Conservation (phyloP, 1,139 yeast genomes). For the Saccharomyces pastorianus region DNA sequence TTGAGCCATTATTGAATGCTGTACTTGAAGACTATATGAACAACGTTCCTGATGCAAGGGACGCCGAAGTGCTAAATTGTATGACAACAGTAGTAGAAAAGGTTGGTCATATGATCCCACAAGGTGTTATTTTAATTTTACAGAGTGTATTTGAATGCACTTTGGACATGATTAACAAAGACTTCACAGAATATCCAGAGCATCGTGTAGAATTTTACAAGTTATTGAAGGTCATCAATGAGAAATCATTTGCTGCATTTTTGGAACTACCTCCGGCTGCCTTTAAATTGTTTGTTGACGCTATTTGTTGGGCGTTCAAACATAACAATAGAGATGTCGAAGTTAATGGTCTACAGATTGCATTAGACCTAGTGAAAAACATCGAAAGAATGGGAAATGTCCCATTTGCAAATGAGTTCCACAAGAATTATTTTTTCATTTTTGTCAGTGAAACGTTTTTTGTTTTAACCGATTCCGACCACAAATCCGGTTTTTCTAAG, state of each 20-base stretch:
- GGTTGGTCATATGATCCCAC: constrained; percentile 84
- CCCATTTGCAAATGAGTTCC: constrained; percentile 77
- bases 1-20: constrained; percentile 76
- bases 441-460: constrained; percentile 86
- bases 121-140: constrained; percentile 77
- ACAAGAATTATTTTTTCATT: constrained; percentile 79
- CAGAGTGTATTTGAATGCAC: constrained; percentile 94
- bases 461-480: constrained; percentile 94
- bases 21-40: constrained; percentile 83
- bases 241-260: constrained; percentile 77
- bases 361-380: constrained; percentile 73
- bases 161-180: constrained; percentile 88
- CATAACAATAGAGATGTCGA: constrained; percentile 95
- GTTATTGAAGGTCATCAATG: constrained; percentile 75
- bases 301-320: constrained; percentile 96
- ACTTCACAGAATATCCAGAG: constrained; percentile 94
- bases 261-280: constrained; percentile 86
- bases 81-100: constrained; percentile 82
- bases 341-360: constrained; percentile 75
- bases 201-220: constrained; percentile 95
- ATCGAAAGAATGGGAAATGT: constrained; percentile 72
- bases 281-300: constrained; percentile 82
- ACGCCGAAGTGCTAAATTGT: constrained; percentile 93
- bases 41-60: constrained; percentile 93
- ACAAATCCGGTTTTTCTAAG: constrained; percentile 87